Conservation (phyloP, 108 stramenopile species). For the Nitzschia putrida region DNA sequence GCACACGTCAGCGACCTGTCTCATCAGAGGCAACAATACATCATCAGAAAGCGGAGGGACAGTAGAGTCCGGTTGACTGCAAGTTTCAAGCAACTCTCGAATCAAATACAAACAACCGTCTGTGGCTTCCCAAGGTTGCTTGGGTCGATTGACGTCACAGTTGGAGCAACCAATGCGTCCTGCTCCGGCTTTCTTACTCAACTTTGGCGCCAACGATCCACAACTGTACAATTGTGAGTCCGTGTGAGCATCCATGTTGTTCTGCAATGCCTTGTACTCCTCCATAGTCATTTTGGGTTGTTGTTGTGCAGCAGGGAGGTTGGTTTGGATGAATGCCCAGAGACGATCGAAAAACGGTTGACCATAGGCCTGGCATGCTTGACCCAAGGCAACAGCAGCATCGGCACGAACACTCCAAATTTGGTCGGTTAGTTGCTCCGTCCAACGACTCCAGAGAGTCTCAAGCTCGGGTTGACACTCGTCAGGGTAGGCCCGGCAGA, state of each 20-base stretch:
- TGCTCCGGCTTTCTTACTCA: slow-evolving; percentile 88
- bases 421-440: slow-evolving; percentile 93
- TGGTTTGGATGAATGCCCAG: slow-evolving; percentile 49
- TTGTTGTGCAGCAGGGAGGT: slow-evolving; percentile 68
- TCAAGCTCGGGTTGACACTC: slow-evolving; percentile 83
- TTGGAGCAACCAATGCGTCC: slow-evolving; percentile 86
- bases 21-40: slow-evolving; percentile 59
- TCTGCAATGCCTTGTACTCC: slow-evolving; percentile 81
- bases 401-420: slow-evolving; percentile 96
- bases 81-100: slow-evolving; percentile 64
- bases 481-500: slow-evolving; percentile 83
- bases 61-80: slow-evolving; percentile 38
- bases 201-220: slow-evolving; percentile 93
- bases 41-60: slow-evolving; percentile 52
- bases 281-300: slow-evolving; percentile 84
- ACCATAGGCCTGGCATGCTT: slow-evolving; percentile 82
- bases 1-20: slow-evolving; percentile 78
- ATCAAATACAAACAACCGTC: slow-evolving; percentile 93
- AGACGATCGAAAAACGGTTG: slow-evolving; percentile 49
- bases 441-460: slow-evolving; percentile 88
- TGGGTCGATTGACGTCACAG: slow-evolving; percentile 82
- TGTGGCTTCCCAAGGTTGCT: slow-evolving; percentile 93
- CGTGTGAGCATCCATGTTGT: slow-evolving; percentile 77
- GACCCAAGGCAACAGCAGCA: slow-evolving; percentile 91
- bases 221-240: slow-evolving; percentile 88